A percentile compares a stretch with the other conserved stretches of the same genome.
These are phyloP conservation scores for Yamadazyma jaroonii DNA, from an alignment of 1,139 yeast genomes.

Conservation along the genomic window DNA sequence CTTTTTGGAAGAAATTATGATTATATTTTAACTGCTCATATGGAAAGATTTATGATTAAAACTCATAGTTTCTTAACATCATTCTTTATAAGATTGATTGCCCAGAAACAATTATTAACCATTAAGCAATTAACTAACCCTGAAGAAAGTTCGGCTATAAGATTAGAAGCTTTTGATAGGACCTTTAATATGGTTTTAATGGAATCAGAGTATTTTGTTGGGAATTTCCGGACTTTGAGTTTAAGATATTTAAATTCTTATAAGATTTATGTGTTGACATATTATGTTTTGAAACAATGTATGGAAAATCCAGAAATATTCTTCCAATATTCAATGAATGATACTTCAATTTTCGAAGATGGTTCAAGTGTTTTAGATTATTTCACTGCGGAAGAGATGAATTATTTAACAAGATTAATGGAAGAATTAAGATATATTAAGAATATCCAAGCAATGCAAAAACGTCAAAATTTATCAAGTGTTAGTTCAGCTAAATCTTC, in stretches of 20 bases:
- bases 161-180: slow-evolving; percentile 35
- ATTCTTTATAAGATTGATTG: slow-evolving; percentile 40
- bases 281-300: slow-evolving; percentile 42
- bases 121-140: slow-evolving; percentile 21
- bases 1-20: slow-evolving; percentile 44
- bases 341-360: slow-evolving; percentile 29
- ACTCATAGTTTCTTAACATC: slow-evolving; percentile 42
- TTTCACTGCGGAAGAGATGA: slow-evolving; percentile 35
- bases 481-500: slow-evolving; percentile 5
- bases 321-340: slow-evolving; percentile 30
- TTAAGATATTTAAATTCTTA: slow-evolving; percentile 40
- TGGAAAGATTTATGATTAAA: slow-evolving; percentile 44
- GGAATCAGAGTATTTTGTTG: slow-evolving; percentile 47
- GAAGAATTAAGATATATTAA: slow-evolving; percentile 44
- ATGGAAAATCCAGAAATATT: slow-evolving; percentile 41
- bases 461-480: slow-evolving; percentile 12
- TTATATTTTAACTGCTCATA: slow-evolving; percentile 35
- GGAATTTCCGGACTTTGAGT: slow-evolving; percentile 40
- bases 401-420: slow-evolving; percentile 36
- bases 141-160: slow-evolving; percentile 13
- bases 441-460: slow-evolving; percentile 25
- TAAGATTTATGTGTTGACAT: slow-evolving; percentile 42
- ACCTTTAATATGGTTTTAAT: slow-evolving; percentile 34
- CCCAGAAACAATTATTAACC: slow-evolving; percentile 36
- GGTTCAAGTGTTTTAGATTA: slow-evolving; percentile 44